Conservation (phyloP, 495 filamentous ascomycete species). For the Tetracladium setigerum region DNA sequence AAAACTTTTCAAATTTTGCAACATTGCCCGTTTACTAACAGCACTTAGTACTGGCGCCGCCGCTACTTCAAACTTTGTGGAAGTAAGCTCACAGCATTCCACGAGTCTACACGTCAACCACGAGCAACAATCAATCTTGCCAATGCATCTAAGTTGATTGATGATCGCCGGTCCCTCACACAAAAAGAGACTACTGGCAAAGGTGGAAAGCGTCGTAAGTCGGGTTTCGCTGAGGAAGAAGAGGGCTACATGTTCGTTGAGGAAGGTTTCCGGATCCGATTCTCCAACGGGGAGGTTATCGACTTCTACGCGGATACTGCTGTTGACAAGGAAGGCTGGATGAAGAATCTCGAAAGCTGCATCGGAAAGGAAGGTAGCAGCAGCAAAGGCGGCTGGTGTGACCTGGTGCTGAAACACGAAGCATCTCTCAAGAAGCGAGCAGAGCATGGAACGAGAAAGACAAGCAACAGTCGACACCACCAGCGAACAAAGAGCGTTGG, state of each 20-base stretch:
- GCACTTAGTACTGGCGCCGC: constrained; percentile 81
- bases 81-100: constrained; percentile 87
- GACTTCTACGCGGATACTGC: constrained; percentile 94
- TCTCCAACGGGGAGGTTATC: constrained; percentile 94
- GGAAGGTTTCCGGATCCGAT: constrained; percentile 96
- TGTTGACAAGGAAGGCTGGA: constrained; percentile 86
- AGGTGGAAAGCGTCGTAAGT: constrained; percentile 74
- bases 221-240: constrained; percentile 95
- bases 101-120: constrained; percentile 90
- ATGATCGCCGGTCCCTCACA: constrained; percentile 76
- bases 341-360: constrained; percentile 63
- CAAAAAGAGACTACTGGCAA: constrained; percentile 71
- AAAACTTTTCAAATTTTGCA: no score
- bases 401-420: constrained; percentile 65
- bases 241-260: constrained; percentile 99
- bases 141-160: constrained; percentile 89
- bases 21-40: constrained; percentile 20
- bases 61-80: constrained; percentile 94
- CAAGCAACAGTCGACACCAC: constrained; percentile 35
- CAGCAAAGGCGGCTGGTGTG: constrained; percentile 62
- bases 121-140: constrained; percentile 94
- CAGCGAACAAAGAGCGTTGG: constrained; percentile 49
- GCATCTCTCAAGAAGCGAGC: constrained; percentile 21
- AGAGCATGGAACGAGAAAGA: constrained; percentile 26
- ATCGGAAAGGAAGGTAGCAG: constrained; percentile 33